phyloP scores from a whole-genome alignment of 441 rosid species.

The Corymbia calophylla region DNA sequence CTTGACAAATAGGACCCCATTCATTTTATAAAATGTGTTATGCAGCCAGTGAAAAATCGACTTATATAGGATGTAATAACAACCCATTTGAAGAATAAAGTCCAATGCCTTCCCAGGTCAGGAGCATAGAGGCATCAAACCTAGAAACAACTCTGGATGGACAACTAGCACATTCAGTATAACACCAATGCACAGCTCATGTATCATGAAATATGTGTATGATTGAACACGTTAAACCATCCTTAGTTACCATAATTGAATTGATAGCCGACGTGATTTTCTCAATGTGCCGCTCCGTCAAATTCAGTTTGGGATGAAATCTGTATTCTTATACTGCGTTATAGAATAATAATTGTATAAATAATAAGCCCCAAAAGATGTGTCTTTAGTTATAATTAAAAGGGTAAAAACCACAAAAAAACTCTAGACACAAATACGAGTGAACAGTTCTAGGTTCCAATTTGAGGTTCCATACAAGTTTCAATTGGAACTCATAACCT shows the following conservation, averaged over 20 bases:
- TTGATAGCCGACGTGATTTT: neutral
- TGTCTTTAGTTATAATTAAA: neutral
- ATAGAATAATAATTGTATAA: neutral
- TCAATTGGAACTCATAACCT: too few species aligned
- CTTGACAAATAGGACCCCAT: neutral
- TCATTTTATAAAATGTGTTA: neutral
- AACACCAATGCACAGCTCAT: neutral
- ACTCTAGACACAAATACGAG: too few species aligned
- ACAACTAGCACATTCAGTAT: neutral
- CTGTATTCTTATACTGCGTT: neutral
- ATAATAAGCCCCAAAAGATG: too few species aligned
- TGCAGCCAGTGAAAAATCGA: neutral
- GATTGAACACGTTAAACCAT: too few species aligned
- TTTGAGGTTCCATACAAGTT: too few species aligned
- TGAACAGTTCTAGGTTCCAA: too few species aligned
- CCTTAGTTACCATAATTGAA: too few species aligned
- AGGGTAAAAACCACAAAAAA: neutral
- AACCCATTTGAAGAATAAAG: neutral
- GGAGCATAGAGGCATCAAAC: neutral
- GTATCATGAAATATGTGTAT: neutral
- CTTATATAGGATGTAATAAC: neutral
- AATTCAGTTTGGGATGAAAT: neutral
- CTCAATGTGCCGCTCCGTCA: neutral
- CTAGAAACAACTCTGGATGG: neutral
- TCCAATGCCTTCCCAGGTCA: neutral